These are phyloP conservation scores for Colletotrichum cordylinicola DNA, from an alignment of 2,329 filamentous ascomycete genomes.

Conservation along the genomic window DNA sequence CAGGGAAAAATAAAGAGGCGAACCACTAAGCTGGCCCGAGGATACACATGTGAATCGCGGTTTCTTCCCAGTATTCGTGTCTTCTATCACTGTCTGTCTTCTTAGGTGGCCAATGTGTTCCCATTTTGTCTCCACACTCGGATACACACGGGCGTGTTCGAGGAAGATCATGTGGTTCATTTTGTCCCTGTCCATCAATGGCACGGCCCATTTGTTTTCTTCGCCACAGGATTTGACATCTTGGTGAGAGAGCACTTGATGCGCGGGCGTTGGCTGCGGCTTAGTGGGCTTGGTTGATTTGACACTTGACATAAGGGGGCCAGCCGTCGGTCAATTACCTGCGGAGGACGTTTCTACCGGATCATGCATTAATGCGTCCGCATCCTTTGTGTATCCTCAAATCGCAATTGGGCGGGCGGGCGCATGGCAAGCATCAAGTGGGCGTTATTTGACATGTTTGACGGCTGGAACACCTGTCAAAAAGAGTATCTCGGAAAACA, in stretches of 20 bases:
- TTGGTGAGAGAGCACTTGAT: neutral
- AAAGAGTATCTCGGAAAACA: neutral
- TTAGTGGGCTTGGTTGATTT: neutral
- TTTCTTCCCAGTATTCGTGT: no score
- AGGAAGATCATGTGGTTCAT: neutral
- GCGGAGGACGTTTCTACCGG: neutral
- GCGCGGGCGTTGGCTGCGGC: neutral
- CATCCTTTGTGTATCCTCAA: neutral
- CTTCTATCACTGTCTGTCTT: neutral
- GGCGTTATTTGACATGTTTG: neutral
- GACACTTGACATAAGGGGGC: neutral
- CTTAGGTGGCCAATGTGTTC: neutral
- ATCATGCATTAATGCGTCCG: slow-evolving; percentile 13
- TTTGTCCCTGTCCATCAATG: neutral
- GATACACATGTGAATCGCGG: neutral
- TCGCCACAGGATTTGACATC: slow-evolving; percentile 1
- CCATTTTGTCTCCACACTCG: neutral
- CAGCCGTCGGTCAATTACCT: neutral
- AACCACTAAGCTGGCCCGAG: neutral
- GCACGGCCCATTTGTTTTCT: neutral
- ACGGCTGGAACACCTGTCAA: slow-evolving; percentile 7
- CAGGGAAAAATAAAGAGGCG: neutral
- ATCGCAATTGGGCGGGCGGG: neutral
- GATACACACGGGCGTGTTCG: neutral
- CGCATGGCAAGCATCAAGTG: neutral